A percentile compares a stretch with the other conserved stretches of the same genome.
phyloP scores from a whole-genome alignment of 257 asterid species.

The Craterostigma plantagineum region DNA sequence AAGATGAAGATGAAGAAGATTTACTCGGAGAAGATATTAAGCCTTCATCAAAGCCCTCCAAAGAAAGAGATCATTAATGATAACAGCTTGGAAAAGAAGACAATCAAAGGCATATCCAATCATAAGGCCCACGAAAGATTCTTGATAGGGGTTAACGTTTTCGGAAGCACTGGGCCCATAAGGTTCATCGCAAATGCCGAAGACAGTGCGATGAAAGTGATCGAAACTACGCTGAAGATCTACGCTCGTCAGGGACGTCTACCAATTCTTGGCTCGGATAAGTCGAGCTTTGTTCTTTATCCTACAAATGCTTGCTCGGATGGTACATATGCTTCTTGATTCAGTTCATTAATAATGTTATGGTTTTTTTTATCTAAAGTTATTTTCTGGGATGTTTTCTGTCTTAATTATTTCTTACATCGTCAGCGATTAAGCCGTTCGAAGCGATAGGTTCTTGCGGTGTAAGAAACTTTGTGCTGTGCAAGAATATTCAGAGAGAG shows the following conservation, averaged over 20 bases:
- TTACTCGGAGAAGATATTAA: too few relatives aligned
- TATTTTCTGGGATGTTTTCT: too few relatives aligned
- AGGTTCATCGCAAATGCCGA: constrained; percentile 33
- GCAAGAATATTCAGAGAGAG: constrained; percentile 26
- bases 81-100: not conserved
- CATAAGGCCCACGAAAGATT: constrained; percentile 11
- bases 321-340: too few relatives aligned
- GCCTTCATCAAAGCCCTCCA: not conserved
- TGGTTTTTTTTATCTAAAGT: too few relatives aligned
- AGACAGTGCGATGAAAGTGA: constrained; percentile 25
- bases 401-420: too few relatives aligned
- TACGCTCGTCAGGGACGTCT: constrained; percentile 39
- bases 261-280: constrained; percentile 29
- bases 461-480: constrained; percentile 33
- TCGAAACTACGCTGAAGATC: constrained; percentile 20
- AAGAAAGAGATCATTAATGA: not conserved
- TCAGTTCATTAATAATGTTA: too few relatives aligned
- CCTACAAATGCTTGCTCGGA: constrained; percentile 23
- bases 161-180: constrained; percentile 50
- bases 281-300: constrained; percentile 19
- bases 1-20: too few relatives aligned
- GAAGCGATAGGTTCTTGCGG: constrained; percentile 29
- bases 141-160: constrained; percentile 25
- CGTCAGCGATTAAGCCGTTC: constrained; percentile 25
- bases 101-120: too few relatives aligned